Percentiles rank a stretch among this genome's conserved stretches.
These are phyloP conservation scores for Spathaspora gorwiae DNA, from an alignment of 805 yeast species.

Conservation along the genomic window DNA sequence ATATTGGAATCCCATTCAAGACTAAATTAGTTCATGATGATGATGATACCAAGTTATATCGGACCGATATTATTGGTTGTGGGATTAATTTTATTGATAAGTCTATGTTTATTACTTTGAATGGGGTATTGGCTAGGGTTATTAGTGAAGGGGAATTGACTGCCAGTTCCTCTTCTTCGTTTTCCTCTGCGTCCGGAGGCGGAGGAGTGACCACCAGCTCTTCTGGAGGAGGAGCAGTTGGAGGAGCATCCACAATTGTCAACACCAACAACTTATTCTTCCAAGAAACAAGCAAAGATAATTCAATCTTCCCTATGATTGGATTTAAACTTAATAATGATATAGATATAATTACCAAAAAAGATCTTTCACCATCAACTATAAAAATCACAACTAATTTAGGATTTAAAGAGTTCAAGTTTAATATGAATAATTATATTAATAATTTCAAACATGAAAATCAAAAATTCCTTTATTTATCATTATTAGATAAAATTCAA, in stretches of 20 bases:
- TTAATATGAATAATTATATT: conserved; percentile 55
- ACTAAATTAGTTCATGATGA: conserved; percentile 17
- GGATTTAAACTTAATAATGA: conserved; percentile 26
- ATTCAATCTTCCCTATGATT: conserved; percentile 28
- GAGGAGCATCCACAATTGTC: neutral
- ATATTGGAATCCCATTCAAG: conserved; percentile 32
- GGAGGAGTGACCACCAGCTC: neutral
- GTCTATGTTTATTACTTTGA: conserved; percentile 71
- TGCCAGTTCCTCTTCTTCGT: conserved; percentile 14
- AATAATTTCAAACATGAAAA: conserved; percentile 37
- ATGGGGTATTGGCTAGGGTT: conserved; percentile 51
- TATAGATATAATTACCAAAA: conserved; percentile 21
- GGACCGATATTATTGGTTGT: conserved; percentile 68
- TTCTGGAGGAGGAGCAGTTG: neutral
- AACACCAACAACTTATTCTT: conserved; percentile 16
- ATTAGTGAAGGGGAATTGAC: conserved; percentile 22
- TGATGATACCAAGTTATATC: conserved; percentile 9
- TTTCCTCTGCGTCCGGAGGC: neutral
- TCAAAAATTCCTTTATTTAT: conserved; percentile 15
- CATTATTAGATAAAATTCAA: conserved; percentile 17
- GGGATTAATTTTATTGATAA: conserved; percentile 69
- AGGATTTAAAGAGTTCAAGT: conserved; percentile 53
- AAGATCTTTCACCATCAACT: conserved; percentile 9
- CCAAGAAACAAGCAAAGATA: conserved; percentile 19
- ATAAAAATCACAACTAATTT: conserved; percentile 48